phyloP scores from a whole-genome alignment of 345 rosid genomes.

The Camelina hispida region DNA sequence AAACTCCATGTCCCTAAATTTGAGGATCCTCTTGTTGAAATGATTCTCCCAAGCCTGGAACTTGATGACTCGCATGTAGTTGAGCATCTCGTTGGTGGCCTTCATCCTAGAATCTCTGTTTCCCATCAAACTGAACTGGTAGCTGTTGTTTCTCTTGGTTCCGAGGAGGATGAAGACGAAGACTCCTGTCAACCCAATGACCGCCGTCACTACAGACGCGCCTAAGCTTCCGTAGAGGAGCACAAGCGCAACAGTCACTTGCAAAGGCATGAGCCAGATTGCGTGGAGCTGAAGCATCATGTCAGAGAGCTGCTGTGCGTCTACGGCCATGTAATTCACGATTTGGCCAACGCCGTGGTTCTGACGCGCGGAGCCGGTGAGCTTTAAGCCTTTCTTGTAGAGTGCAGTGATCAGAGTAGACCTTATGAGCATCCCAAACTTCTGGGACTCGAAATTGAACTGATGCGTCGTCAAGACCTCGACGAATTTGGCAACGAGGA shows the following conservation, averaged over 20 bases:
- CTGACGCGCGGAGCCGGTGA: conserved; percentile 86
- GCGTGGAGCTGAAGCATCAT: conserved; percentile 96
- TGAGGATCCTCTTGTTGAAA: conserved; percentile 76
- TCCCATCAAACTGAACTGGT: conserved; percentile 67
- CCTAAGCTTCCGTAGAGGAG: conserved; percentile 77
- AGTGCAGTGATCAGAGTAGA: conserved; percentile 80
- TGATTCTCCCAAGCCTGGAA: conserved; percentile 98
- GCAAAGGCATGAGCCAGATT: conserved; percentile 92
- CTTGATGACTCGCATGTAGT: conserved; percentile 89
- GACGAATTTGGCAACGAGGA: conserved; percentile 71
- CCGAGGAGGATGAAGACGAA: conserved; percentile 58
- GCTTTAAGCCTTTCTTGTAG: conserved; percentile 76
- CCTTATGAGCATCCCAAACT: conserved; percentile 92
- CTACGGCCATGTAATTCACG: conserved; percentile 98
- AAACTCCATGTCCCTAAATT: conserved; percentile 74
- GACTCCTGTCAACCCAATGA: conserved; percentile 60
- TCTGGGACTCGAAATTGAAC: conserved; percentile 87
- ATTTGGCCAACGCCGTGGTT: conserved; percentile 95
- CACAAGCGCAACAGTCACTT: conserved; percentile 64
- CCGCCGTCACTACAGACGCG: conserved; percentile 56
- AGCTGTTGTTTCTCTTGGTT: conserved; percentile 67
- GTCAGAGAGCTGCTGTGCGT: conserved; percentile 95
- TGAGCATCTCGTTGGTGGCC: conserved; percentile 93
- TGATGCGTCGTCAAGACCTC: conserved; percentile 85
- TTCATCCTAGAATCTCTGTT: conserved; percentile 91